Conservation (phyloP, 2,329 filamentous ascomycete species). For the Aspergillus fumigatiaffinis region DNA sequence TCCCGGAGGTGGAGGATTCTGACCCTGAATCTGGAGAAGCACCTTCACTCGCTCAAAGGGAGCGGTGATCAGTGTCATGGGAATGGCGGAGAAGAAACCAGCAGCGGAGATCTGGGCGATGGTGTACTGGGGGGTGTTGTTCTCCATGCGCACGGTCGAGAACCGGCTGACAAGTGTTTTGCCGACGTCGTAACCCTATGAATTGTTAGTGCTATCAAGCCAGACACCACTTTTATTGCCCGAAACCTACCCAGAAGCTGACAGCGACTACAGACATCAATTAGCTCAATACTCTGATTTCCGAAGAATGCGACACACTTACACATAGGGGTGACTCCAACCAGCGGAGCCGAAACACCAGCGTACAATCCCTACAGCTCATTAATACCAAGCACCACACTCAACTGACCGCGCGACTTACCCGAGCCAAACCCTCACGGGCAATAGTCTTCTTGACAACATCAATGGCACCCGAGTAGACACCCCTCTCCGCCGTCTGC, state of each 20-base stretch:
- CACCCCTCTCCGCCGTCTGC: slow-evolving; percentile 91
- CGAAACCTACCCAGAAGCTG: slow-evolving; percentile 58
- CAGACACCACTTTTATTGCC: not conserved
- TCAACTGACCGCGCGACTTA: slow-evolving; percentile 25
- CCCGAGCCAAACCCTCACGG: slow-evolving; percentile 69
- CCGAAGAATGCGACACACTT: slow-evolving; percentile 42
- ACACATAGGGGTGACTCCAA: slow-evolving; percentile 99
- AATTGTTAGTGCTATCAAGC: slow-evolving; percentile 33
- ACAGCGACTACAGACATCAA: slow-evolving; percentile 53
- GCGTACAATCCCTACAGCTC: slow-evolving; percentile 74
- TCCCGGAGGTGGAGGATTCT: slow-evolving; percentile 77
- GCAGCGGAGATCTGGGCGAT: slow-evolving; percentile 87
- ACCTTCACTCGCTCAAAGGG: slow-evolving; percentile 99
- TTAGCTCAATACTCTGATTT: not conserved
- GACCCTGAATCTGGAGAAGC: slow-evolving; percentile 93
- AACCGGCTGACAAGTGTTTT: slow-evolving; percentile 76
- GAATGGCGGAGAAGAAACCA: slow-evolving; percentile 95
- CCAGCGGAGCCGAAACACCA: slow-evolving; percentile 90
- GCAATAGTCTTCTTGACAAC: slow-evolving; percentile 86
- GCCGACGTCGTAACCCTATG: slow-evolving; percentile 91
- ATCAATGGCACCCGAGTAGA: slow-evolving; percentile 86
- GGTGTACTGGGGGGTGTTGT: slow-evolving; percentile 62
- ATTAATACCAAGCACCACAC: slow-evolving; percentile 5
- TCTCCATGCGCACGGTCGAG: slow-evolving; percentile 59
- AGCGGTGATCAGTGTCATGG: slow-evolving; percentile 97